These are phyloP conservation scores for Hypoxylon cercidicola DNA, from an alignment of 495 filamentous ascomycete species.

Conservation along the genomic window DNA sequence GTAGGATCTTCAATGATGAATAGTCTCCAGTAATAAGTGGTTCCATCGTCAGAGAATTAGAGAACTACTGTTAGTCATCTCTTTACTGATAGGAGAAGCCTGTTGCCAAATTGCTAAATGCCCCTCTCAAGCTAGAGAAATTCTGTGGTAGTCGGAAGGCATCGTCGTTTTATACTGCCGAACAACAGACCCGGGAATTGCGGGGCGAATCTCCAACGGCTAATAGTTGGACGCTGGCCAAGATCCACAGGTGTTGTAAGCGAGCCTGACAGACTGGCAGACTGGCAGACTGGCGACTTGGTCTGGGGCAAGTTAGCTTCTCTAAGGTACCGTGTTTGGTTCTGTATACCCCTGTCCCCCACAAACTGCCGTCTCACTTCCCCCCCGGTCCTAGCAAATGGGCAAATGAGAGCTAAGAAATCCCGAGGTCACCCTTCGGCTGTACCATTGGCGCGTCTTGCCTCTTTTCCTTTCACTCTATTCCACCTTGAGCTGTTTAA, in stretches of 20 bases:
- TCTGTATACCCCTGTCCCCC: slow-evolving; percentile 23
- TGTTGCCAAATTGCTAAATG: too few relatives aligned
- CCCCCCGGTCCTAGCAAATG: slow-evolving; percentile 18
- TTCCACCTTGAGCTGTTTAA: slow-evolving; percentile 11
- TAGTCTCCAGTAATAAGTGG: too few relatives aligned
- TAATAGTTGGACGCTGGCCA: slow-evolving; percentile 20
- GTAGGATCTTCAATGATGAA: too few relatives aligned
- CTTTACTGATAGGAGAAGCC: too few relatives aligned
- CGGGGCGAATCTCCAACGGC: slow-evolving; percentile 40
- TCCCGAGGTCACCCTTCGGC: slow-evolving; percentile 42
- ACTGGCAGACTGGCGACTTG: too few relatives aligned
- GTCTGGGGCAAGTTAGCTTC: too few relatives aligned
- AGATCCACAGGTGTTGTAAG: too few relatives aligned
- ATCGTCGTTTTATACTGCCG: slow-evolving; percentile 19
- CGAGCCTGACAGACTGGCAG: too few relatives aligned
- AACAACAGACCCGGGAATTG: slow-evolving; percentile 31
- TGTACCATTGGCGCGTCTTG: slow-evolving; percentile 30
- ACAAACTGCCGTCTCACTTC: slow-evolving; percentile 43
- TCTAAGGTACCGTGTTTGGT: neutral
- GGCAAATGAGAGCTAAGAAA: slow-evolving; percentile 24
- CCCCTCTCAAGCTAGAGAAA: too few relatives aligned
- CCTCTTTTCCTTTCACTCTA: slow-evolving; percentile 2
- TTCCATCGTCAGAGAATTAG: too few relatives aligned
- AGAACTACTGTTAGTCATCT: too few relatives aligned
- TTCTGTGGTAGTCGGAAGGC: neutral